These are phyloP conservation scores for Cytospora leucostoma DNA, from an alignment of 2,329 filamentous ascomycete genomes.

Conservation along the genomic window DNA sequence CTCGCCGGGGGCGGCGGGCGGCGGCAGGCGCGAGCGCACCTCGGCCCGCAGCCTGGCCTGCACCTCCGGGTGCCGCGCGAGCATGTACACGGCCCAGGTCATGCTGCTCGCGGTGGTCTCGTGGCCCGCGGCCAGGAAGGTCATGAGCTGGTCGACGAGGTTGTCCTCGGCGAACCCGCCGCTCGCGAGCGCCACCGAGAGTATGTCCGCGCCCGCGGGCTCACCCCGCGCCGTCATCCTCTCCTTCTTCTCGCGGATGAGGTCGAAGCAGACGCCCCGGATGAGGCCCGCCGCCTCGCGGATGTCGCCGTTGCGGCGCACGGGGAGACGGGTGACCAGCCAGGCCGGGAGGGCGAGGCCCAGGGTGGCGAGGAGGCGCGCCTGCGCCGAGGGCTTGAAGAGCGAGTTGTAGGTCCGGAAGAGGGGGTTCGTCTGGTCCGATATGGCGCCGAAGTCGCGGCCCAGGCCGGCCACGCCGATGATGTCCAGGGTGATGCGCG, in stretches of 20 bases:
- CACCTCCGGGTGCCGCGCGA: conserved; percentile 65
- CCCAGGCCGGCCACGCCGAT: conserved; percentile 73
- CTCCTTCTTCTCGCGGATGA: conserved; percentile 71
- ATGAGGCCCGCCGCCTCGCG: conserved; percentile 58
- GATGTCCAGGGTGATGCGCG: conserved; percentile 71
- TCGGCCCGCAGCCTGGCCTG: conserved; percentile 70
- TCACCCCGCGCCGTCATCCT: conserved; percentile 50
- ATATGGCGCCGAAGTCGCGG: conserved; percentile 67
- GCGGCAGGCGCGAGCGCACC: conserved; percentile 62
- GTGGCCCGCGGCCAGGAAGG: conserved; percentile 80
- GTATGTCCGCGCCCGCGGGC: conserved; percentile 66
- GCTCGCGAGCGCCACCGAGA: conserved; percentile 76
- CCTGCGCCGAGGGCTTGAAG: conserved; percentile 54
- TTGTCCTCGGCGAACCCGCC: conserved; percentile 76
- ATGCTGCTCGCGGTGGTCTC: conserved; percentile 77
- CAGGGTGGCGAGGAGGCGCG: conserved; percentile 59
- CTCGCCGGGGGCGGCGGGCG: conserved; percentile 38
- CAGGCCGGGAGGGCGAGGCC: conserved; percentile 63
- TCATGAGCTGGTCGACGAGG: conserved; percentile 88
- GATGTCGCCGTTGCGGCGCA: conserved; percentile 70
- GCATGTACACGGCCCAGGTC: conserved; percentile 72
- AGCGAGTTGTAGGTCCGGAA: conserved; percentile 57
- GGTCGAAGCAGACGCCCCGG: conserved; percentile 64
- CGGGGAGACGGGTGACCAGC: conserved; percentile 64
- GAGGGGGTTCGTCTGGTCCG: conserved; percentile 61